Conservation (phyloP, 495 filamentous ascomycete genomes). For the Tuber melanosporum region DNA sequence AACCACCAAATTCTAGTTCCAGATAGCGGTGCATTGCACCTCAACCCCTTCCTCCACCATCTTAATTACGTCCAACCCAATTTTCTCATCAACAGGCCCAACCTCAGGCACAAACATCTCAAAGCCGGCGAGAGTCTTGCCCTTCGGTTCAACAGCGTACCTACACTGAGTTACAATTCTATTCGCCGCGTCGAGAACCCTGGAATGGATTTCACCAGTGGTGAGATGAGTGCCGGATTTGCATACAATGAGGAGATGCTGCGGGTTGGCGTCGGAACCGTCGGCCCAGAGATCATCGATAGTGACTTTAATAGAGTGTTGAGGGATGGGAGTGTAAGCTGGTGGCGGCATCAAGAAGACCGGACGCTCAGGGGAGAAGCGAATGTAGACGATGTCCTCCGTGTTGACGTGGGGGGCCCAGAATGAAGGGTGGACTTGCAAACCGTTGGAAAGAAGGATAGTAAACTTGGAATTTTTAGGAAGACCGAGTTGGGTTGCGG, state of each 20-base stretch:
- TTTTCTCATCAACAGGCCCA: background rate
- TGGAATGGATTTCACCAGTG: background rate
- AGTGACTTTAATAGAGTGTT: background rate
- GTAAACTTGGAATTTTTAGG: background rate
- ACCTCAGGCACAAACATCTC: background rate
- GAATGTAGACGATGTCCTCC: background rate
- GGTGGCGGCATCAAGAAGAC: background rate
- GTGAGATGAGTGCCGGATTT: background rate
- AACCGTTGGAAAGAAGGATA: background rate
- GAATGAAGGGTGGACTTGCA: background rate
- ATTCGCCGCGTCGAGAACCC: background rate
- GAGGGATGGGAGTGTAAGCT: background rate
- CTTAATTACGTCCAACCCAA: background rate
- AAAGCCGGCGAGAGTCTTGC: background rate
- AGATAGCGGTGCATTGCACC: background rate
- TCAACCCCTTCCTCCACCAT: background rate
- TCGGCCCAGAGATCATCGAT: background rate
- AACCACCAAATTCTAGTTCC: background rate
- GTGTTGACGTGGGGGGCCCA: background rate
- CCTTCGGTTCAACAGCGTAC: background rate
- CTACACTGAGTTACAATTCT: background rate
- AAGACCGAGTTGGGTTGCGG: background rate
- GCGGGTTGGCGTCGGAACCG: background rate
- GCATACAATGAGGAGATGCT: background rate
- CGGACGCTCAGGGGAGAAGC: background rate